Conservation (phyloP, 1,139 yeast genomes). For the Schizosaccharomyces versatilis region DNA sequence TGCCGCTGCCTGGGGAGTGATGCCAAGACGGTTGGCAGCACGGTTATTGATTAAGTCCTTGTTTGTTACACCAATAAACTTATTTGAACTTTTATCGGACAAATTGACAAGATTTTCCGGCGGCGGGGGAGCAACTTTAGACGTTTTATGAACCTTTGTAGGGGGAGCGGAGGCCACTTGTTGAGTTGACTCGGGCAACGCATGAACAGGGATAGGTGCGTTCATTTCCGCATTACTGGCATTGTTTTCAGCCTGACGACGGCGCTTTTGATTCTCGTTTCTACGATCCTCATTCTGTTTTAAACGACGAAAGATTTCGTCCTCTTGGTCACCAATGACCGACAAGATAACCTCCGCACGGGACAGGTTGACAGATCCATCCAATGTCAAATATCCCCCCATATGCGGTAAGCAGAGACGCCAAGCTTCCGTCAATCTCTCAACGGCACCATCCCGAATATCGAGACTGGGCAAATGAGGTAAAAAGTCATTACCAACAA, state of each 20-base stretch:
- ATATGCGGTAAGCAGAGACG: slow-evolving; percentile 43
- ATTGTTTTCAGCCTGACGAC: slow-evolving; percentile 24
- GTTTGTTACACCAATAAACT: background rate
- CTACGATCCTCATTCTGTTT: slow-evolving; percentile 47
- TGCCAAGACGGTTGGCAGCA: slow-evolving; percentile 3
- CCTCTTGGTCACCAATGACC: slow-evolving; percentile 52
- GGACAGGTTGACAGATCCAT: slow-evolving; percentile 51
- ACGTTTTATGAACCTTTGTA: slow-evolving; percentile 1
- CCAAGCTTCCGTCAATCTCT: slow-evolving; percentile 63
- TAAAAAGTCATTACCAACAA: slow-evolving; percentile 93
- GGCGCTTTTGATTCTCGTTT: slow-evolving; percentile 39
- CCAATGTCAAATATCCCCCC: slow-evolving; percentile 68
- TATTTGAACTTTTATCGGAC: background rate
- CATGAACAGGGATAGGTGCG: slow-evolving; percentile 1
- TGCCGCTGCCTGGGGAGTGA: slow-evolving; percentile 45
- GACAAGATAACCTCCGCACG: slow-evolving; percentile 54
- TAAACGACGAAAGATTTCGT: slow-evolving; percentile 49
- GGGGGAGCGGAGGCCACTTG: slow-evolving; percentile 6
- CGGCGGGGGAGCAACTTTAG: background rate
- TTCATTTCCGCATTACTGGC: slow-evolving; percentile 10
- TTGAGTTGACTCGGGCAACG: slow-evolving; percentile 7
- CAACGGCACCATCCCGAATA: slow-evolving; percentile 86
- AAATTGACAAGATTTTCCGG: background rate
- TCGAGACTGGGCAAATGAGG: slow-evolving; percentile 91
- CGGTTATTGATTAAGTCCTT: slow-evolving; percentile 1